phyloP scores from a whole-genome alignment of 768 basidiomycete genomes.

The Tulasnella sp. region DNA sequence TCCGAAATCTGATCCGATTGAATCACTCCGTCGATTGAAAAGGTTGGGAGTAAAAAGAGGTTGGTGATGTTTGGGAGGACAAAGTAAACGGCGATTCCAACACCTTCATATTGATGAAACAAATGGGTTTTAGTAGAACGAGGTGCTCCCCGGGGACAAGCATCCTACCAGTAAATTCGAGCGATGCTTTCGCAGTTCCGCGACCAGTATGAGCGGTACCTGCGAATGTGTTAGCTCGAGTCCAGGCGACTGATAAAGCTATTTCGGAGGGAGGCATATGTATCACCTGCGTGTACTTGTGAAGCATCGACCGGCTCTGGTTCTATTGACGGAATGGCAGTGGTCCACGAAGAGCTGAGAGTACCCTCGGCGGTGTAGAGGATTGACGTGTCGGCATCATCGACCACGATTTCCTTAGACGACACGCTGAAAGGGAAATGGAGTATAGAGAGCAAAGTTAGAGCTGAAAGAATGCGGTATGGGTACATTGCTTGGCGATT shows the following conservation, averaged over 20 bases:
- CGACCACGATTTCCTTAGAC: not conserved
- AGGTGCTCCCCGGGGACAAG: not conserved
- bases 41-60: not conserved
- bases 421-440: not conserved
- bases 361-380: not conserved
- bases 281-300: not conserved
- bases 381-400: not conserved
- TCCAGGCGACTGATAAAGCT: not conserved
- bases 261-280: not conserved
- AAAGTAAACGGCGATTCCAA: not conserved
- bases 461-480: not conserved
- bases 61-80: not conserved
- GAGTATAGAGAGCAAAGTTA: not conserved
- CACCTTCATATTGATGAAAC: not conserved
- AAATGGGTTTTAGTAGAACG: not conserved
- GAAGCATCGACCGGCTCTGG: not conserved
- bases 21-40: slow-evolving; percentile 1
- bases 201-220: not conserved
- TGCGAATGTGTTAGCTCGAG: not conserved
- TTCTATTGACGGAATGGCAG: not conserved
- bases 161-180: not conserved
- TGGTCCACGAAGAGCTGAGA: not conserved
- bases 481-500: not conserved
- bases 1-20: not conserved
- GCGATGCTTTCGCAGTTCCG: not conserved